A percentile compares a stretch with the other conserved stretches of the same genome.
phyloP scores from a whole-genome alignment of 208 protist genomes.

The Phytomonas francai region DNA sequence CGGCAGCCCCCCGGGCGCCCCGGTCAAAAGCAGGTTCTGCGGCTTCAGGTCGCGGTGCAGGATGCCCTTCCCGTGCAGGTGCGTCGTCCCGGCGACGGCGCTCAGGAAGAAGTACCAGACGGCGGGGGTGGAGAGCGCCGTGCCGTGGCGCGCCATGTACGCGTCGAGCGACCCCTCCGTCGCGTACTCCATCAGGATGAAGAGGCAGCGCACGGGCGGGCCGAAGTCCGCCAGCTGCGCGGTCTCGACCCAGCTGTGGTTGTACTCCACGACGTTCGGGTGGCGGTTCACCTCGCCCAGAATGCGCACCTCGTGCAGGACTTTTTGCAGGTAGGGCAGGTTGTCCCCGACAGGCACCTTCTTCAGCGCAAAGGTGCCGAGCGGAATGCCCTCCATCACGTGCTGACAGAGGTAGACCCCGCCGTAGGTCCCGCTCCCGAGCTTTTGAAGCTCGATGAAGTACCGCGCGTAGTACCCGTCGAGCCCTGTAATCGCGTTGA shows the following conservation, averaged over 20 bases:
- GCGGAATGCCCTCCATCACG: conserved; percentile 65
- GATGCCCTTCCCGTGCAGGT: conserved; percentile 79
- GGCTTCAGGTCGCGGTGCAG: conserved; percentile 87
- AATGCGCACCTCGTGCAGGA: conserved; percentile 78
- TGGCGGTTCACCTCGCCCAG: conserved; percentile 76
- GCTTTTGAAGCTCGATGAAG: conserved; percentile 78
- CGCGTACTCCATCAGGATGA: conserved; percentile 90
- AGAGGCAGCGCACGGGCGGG: conserved; percentile 80
- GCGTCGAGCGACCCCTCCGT: conserved; percentile 73
- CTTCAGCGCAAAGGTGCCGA: conserved; percentile 86
- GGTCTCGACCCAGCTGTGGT: conserved; percentile 85
- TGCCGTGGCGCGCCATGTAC: conserved; percentile 67
- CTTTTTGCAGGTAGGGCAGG: conserved; percentile 62
- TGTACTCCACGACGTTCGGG: conserved; percentile 88
- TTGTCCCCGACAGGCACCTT: conserved; percentile 88
- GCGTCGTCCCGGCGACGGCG: conserved; percentile 62
- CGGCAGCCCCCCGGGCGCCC: conserved; percentile 34
- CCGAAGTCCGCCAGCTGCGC: conserved; percentile 83
- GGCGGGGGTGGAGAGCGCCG: conserved; percentile 57
- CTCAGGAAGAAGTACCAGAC: conserved; percentile 89
- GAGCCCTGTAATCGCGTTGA: neutral
- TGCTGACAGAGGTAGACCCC: conserved; percentile 85
- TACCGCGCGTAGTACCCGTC: conserved; percentile 76
- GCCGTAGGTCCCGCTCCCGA: conserved; percentile 79
- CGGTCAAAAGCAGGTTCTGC: conserved; percentile 80